Percentiles rank a stretch among this genome's conserved stretches.
phyloP scores from a whole-genome alignment of 208 protist genomes.

The Tetramitus jugosus region DNA sequence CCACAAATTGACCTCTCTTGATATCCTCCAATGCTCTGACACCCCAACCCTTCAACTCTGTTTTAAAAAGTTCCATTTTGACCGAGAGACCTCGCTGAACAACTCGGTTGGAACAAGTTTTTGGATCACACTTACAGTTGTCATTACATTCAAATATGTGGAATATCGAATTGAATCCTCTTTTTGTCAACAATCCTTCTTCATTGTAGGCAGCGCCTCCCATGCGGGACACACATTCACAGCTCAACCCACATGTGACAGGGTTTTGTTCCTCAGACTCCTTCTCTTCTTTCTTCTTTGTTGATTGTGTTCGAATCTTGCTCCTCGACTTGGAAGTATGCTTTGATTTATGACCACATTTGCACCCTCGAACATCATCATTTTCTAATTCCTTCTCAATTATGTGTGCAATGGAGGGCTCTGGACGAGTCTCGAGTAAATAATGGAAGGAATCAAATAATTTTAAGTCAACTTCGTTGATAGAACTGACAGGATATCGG shows the following conservation, averaged over 20 bases:
- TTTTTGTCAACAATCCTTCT: background rate
- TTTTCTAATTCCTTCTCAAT: background rate
- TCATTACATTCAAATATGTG: constrained; percentile 7
- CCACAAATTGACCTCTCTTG: background rate
- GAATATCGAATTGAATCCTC: background rate
- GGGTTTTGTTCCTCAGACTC: background rate
- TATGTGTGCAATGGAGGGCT: background rate
- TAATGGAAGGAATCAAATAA: too few species aligned
- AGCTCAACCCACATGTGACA: background rate
- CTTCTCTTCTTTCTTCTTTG: too few species aligned
- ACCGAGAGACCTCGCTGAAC: background rate
- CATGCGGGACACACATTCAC: background rate
- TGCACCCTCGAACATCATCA: background rate
- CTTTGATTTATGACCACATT: too few species aligned
- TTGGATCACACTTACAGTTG: background rate
- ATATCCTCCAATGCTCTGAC: background rate
- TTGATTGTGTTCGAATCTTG: too few species aligned
- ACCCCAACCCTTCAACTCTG: constrained; percentile 4
- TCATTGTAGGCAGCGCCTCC: background rate
- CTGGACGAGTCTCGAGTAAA: too few species aligned
- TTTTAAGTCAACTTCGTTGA: constrained; percentile 8
- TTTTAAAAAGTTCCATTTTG: too few species aligned
- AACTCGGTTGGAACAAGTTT: background rate
- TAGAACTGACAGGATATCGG: background rate
- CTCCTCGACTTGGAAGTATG: too few species aligned